A percentile compares a stretch with the other conserved stretches of the same genome.
These are phyloP conservation scores for Gracilaria vermiculophylla DNA, from an alignment of 23 red algal species.

Conservation along the genomic window DNA sequence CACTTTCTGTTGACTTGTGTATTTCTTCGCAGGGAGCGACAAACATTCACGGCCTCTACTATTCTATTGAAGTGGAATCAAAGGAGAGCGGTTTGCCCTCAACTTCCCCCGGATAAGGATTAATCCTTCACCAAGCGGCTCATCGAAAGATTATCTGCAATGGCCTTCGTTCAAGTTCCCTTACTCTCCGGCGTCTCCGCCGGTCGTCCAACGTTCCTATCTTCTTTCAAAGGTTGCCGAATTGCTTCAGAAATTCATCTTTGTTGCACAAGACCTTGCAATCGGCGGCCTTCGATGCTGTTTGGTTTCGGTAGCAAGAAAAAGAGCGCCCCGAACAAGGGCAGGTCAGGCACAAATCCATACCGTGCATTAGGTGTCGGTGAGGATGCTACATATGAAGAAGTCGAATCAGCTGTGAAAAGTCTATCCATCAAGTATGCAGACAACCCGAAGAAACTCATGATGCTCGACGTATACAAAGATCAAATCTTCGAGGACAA, in stretches of 20 bases:
- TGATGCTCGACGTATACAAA: slow-evolving; percentile 88
- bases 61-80: too few species aligned
- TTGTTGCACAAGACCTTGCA: neutral
- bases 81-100: too few species aligned
- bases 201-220: neutral
- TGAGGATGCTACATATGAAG: slow-evolving; percentile 93
- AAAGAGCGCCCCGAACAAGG: slow-evolving; percentile 31
- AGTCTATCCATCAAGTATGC: slow-evolving; percentile 90
- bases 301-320: slow-evolving; percentile 77
- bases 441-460: slow-evolving; percentile 88
- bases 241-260: neutral
- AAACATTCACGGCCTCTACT: too few species aligned
- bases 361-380: slow-evolving; percentile 85
- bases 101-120: neutral
- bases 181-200: neutral
- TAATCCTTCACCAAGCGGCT: neutral
- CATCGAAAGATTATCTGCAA: neutral
- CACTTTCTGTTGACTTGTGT: too few species aligned
- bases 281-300: slow-evolving; percentile 30
- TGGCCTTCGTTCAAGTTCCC: slow-evolving; percentile 22
- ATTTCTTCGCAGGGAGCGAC: too few species aligned
- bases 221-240: slow-evolving; percentile 4
- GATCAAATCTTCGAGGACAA: slow-evolving; percentile 97
- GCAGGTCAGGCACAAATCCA: slow-evolving; percentile 72
- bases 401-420: slow-evolving; percentile 86